Conservation (phyloP, 2,329 filamentous ascomycete genomes). For the Penicillium digitatum region DNA sequence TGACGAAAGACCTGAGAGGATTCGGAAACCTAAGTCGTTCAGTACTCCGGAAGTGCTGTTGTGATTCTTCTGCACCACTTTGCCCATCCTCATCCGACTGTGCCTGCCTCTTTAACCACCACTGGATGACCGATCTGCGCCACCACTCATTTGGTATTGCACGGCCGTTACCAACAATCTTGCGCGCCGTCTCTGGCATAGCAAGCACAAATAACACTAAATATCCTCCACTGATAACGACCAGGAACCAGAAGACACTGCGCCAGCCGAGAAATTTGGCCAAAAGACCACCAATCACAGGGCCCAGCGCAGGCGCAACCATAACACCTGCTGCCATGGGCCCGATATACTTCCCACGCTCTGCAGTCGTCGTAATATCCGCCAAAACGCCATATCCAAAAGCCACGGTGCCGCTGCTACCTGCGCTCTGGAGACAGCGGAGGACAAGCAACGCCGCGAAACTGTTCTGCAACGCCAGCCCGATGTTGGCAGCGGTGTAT, state of each 20-base stretch:
- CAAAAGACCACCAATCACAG: constrained; percentile 31
- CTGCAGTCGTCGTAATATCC: constrained; percentile 30
- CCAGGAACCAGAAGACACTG: constrained; percentile 34
- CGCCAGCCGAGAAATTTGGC: constrained; percentile 26
- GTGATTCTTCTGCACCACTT: background rate
- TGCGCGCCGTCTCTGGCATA: constrained; percentile 38
- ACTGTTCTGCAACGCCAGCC: constrained; percentile 29
- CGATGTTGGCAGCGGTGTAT: constrained; percentile 33
- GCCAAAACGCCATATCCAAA: constrained; percentile 32
- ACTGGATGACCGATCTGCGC: constrained; percentile 22
- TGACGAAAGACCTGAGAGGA: constrained; percentile 39
- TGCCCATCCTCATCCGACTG: background rate
- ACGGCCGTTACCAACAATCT: constrained; percentile 28
- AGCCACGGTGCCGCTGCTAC: constrained; percentile 26
- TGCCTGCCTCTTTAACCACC: constrained; percentile 3
- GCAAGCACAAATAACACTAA: constrained; percentile 12
- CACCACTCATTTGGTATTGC: constrained; percentile 25
- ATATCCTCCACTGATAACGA: constrained; percentile 22
- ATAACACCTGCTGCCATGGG: constrained; percentile 25
- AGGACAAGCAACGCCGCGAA: constrained; percentile 30
- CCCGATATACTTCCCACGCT: constrained; percentile 32
- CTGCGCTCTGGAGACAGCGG: constrained; percentile 31
- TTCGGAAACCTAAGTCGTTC: constrained; percentile 45
- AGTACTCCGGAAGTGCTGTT: constrained; percentile 15
- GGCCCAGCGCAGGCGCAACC: constrained; percentile 27